Base-by-base conservation (phyloP, 306 rosid species). In the Luffa acutangula region DNA sequence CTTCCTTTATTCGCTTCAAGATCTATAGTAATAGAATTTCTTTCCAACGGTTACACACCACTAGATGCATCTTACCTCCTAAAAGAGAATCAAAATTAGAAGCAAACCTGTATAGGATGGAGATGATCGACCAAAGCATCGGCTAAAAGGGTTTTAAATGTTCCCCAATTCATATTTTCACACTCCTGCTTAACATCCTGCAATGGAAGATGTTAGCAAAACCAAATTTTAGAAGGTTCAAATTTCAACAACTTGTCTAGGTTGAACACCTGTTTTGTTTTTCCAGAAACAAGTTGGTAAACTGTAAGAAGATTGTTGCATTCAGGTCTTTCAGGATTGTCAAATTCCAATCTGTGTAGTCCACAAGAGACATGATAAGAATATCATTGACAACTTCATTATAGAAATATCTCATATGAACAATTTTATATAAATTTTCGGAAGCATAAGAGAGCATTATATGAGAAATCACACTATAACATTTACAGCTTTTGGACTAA, bases 261-360 rank as follows among this genome's bases (percentile, higher is more conserved):
- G 42, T 71, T 21, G 36, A 21, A 43, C 76, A 94, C 98, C 97
- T 91, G 97, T 87, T 95, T 93, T n/a, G 91, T 80, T 89, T 89
- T 92, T 79, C 88, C 92, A 34, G 93, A 86, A 80, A 87, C 37
- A 52, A 95, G 93, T 87, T 93, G 97, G 80, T 91, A 95, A 82
- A 93, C 83, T 79, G 99, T 90, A 74, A 95, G 97, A 87, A 95
- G 97, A 86, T 94, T 94, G 87, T 85, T 86, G 88, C 97, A 95
- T 84, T 95, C 98, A 10, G 98, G 97, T 86, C 99, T 91, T 85
- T 91, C 97, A 25, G 94, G 87, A 89, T 95, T 93, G 84, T 83
- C 94, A 79, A 93, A 90, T 80, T 95, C 97, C 90, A 95, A 59
- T 78, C 99, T 92, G 90, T 65, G 85, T 81, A 77, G 83, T 80